These are phyloP conservation scores for Clavispora asparagi DNA, from an alignment of 805 yeast species.

Conservation along the genomic window DNA sequence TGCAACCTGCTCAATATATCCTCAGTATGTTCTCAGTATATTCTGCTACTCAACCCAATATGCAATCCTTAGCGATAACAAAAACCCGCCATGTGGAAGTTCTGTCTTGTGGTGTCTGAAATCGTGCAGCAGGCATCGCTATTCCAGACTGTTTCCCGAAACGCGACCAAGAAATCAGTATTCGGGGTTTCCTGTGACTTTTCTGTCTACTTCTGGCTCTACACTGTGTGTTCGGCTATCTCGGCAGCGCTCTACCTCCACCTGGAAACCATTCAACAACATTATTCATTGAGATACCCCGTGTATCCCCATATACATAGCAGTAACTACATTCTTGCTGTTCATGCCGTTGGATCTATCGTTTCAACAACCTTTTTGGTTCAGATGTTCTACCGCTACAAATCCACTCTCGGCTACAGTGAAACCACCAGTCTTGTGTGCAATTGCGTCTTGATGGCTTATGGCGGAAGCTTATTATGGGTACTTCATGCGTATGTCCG, in stretches of 20 bases:
- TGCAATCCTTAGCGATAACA: neutral
- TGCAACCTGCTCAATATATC: too few relatives aligned
- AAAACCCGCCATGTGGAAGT: neutral
- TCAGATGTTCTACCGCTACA: conserved; percentile 1
- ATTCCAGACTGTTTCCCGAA: conserved; percentile 3
- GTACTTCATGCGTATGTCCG: conserved; percentile 1
- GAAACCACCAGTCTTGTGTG: conserved; percentile 8
- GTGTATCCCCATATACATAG: neutral
- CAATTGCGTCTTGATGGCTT: conserved; percentile 2
- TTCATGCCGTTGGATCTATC: neutral
- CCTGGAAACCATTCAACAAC: conserved; percentile 4
- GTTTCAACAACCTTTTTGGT: conserved; percentile 1
- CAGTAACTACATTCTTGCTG: neutral
- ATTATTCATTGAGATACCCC: conserved; percentile 11
- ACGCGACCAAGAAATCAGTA: conserved; percentile 1
- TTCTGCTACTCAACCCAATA: neutral
- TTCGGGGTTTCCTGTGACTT: conserved; percentile 11
- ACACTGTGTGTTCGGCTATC: conserved; percentile 5
- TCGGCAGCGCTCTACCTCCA: conserved; percentile 6
- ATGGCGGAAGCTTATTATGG: neutral
- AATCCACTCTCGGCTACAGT: neutral
- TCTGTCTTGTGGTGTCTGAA: conserved; percentile 6
- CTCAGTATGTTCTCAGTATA: too few relatives aligned
- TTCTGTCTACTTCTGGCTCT: conserved; percentile 7
- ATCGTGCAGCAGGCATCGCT: conserved; percentile 4